Base-by-base conservation (phyloP, 495 filamentous ascomycete species). In the Massariosphaeria phaeospora region DNA sequence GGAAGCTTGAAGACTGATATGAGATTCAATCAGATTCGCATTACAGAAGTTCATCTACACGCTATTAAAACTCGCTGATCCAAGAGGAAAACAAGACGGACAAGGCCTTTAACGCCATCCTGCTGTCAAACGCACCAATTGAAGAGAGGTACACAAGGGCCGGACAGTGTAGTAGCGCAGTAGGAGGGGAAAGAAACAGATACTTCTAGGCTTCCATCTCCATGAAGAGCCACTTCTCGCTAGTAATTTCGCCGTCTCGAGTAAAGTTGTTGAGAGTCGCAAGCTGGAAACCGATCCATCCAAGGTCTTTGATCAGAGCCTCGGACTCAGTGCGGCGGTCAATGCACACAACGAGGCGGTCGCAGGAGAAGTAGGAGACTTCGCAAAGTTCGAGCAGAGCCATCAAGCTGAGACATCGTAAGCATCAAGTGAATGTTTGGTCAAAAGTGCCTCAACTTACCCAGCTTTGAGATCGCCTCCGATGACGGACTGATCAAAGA, bases 281-380 rank as follows among this genome's bases (percentile, higher is more conserved):
- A 45, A 89, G 75, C 64, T 83, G 85, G 62, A 95, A 96, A 26
- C 90, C 90, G 59, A 91, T 90, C 91, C 91, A 96, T 61, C 90
- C 85, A 30, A 96, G 78, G 51, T 88, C 88, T 62, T 82, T 84
- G 55, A 84, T 80, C 48, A 94, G 74, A 44, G 82, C 75, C 57
- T 82, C 54, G 42, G 81, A 71, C 21, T 77, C 74, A 33, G 78
- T 72, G 18, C 70, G 74, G 42, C 89, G 82, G 63, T 88, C 86
- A 40, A 95, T 74, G 68, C 87, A 91, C 61, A 89, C 82, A 31
- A 95, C 79, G 40, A 95, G 80, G 62, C 84, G 80, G 17, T 81
- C 79, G 67, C 90, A 94, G 53, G 70, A 78, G 64, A 95, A 82
- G 45, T 76, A 77, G 33, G 82, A 76, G 42, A 80, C 79, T 57